Evolutionary conservation across 495 filamentous ascomycete genomes (phyloP).

Genomic region (Tricharina praecox): DNA sequence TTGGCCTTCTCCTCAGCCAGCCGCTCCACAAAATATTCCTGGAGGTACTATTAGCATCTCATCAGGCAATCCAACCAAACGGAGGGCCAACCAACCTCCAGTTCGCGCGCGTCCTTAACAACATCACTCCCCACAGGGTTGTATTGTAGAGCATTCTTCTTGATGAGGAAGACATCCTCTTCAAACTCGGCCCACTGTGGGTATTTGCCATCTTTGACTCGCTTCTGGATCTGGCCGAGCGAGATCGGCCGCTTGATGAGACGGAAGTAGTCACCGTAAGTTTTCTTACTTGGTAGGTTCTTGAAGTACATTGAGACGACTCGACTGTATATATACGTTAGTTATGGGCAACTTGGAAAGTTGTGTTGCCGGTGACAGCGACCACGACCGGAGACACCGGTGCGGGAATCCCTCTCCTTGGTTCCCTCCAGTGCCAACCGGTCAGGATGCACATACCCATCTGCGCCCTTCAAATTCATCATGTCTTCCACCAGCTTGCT

Average conservation of each 20-base stretch:
- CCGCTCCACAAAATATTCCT: slow-evolving; percentile 42
- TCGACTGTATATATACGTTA: too few relatives aligned
- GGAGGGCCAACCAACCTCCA: slow-evolving; percentile 41
- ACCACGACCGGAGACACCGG: too few relatives aligned
- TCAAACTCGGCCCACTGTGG: slow-evolving; percentile 61
- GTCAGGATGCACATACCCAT: too few relatives aligned
- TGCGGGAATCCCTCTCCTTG: too few relatives aligned
- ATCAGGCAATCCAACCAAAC: not conserved
- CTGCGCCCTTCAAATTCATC: slow-evolving; percentile 22
- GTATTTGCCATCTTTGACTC: slow-evolving; percentile 47
- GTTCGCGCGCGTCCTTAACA: slow-evolving; percentile 47
- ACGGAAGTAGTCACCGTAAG: slow-evolving; percentile 56
- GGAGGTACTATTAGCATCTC: too few relatives aligned
- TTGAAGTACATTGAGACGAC: slow-evolving; percentile 60
- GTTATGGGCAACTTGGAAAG: too few relatives aligned
- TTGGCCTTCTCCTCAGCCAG: slow-evolving; percentile 47
- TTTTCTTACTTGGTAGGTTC: slow-evolving; percentile 43
- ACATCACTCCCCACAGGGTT: slow-evolving; percentile 81
- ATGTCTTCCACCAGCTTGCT: slow-evolving; percentile 19
- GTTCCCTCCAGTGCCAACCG: too few relatives aligned
- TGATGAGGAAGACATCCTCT: slow-evolving; percentile 57
- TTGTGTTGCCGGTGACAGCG: too few relatives aligned
- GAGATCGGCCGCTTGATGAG: slow-evolving; percentile 57
- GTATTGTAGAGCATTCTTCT: slow-evolving; percentile 71
- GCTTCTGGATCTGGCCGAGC: slow-evolving; percentile 55